Evolutionary conservation across 441 rosid genomes (phyloP), one percentile per base, ranked within the genome.

Genomic region (Aleurites moluccanus): DNA sequence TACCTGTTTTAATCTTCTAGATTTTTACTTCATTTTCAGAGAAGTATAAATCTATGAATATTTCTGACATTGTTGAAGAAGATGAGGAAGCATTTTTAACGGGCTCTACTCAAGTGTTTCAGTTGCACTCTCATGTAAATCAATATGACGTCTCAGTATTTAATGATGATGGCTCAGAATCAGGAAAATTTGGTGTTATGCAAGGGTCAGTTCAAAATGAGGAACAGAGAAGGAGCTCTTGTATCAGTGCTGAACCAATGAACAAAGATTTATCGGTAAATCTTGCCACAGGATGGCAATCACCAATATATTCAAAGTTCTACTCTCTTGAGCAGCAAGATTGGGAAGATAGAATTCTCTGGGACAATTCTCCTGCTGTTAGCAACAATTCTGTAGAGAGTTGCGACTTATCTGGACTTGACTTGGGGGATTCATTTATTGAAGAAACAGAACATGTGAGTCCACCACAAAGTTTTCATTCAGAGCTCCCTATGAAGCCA

Each of bases 321-420:
- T 84, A 83, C 76, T 92, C 93, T 70, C 96, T 94, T 81, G 96
- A 90, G 81, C 98, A 93, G 88, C 88, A 86, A 74, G 95, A 94
- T 76, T 96, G 99, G 99, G 98, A 96, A 84, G 87, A 90, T 55
- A 87, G 74, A 63, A 96, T 93, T 84, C 73, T 89, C 35, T 96
- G 99, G 99, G 98, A 86, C 80, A 83, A 75, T 81, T 87, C 90
- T 77, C 88, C 98, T 72, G 79, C 76, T 71, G 68, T 25, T 33
- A 84, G 89, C 81, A 80, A 80, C 75, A 76, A 72, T 78, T 82
- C 91, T 79, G 73, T 76, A 40, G 86, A 83, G 75, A 78, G 85
- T 77, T 81, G 80, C 56, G 90, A 88, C 64, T 70, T 73, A 66
- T 14, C 78, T 80, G 88, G 78, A 73, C 78, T 83, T 61, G 91